Conservation (phyloP, 163 green algal species). For the Scenedesmus sp. region DNA sequence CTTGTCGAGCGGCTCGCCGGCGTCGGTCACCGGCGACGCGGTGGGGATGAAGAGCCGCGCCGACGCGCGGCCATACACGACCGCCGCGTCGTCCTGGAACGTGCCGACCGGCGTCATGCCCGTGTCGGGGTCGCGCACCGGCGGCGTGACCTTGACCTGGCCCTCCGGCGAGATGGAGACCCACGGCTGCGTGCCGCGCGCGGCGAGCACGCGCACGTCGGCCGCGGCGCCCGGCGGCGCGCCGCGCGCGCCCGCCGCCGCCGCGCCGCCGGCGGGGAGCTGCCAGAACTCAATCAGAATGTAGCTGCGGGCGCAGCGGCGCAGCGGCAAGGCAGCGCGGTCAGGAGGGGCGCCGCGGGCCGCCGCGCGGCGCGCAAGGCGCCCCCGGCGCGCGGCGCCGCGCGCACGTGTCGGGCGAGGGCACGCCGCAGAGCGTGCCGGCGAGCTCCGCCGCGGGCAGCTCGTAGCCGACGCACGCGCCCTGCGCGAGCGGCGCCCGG, state of each 20-base stretch:
- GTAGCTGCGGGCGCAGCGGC: background rate
- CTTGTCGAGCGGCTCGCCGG: background rate
- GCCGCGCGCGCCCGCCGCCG: background rate
- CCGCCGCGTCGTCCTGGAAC: slow-evolving; percentile 27
- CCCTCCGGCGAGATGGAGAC: background rate
- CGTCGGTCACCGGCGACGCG: background rate
- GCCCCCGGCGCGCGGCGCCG: background rate
- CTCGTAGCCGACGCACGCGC: slow-evolving; percentile 6
- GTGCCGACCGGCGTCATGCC: slow-evolving; percentile 12
- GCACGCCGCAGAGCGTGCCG: background rate
- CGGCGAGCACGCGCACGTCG: slow-evolving; percentile 16
- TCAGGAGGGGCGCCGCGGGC: background rate
- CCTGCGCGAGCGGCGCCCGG: background rate
- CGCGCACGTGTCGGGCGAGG: slow-evolving; percentile 4
- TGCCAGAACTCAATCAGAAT: slow-evolving; percentile 43
- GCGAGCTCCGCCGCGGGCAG: slow-evolving; percentile 1
- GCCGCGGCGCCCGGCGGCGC: background rate
- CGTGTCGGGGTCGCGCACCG: slow-evolving; percentile 1
- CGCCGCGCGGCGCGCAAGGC: background rate
- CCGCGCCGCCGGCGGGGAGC: slow-evolving; percentile 1
- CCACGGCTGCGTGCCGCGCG: slow-evolving; percentile 9
- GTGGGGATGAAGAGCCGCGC: slow-evolving; percentile 13
- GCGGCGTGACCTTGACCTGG: slow-evolving; percentile 8
- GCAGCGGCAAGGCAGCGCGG: background rate
- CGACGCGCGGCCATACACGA: slow-evolving; percentile 1